Evolutionary conservation across 1,284 basidiomycete species (phyloP), one percentile per base, ranked within the genome.

Genomic region (Anthracocystis panici-leucophaei): DNA sequence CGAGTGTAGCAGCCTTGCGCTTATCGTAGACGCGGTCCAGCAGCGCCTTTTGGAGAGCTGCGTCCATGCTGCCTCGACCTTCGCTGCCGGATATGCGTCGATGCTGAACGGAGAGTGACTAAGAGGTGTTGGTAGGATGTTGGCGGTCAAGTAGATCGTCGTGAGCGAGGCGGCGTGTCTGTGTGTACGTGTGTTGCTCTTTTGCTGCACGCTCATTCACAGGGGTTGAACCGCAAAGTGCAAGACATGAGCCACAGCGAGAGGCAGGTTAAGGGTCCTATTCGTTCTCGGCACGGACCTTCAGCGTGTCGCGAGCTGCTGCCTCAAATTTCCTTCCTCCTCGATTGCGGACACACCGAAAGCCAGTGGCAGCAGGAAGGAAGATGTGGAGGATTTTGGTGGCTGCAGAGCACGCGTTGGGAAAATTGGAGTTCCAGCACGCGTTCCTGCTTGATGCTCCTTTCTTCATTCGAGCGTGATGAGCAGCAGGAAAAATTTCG

Each of bases 1-100:
- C 95, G 61, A 97, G 90, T 1, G 96, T 95, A 5, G 95, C 94
- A 10, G 93, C 91, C 87, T 98, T 98, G 70, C 97, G 91, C 87
- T 94, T 93, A 88, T 98, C 96, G 85, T 98, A 94, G 35, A 81
- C 77, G 57, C 84, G 79, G 57, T 85, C 82, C 20, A 84, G 69
- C n/a, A 85, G 75, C 33, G 82, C 80, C 58, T 85, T 82, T 46
- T 84, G 82, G 20, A 81, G 61, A 38, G 79, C 61, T n/a, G 82
- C 69, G 55, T 77, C 75, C 75, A 77, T 77, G 42, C 11, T 59
- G 54, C 41, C 29, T 31, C 29, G 55, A 20, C 29, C n/a, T 16
- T 27, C 31, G 48, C 29, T 49, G 29, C 10, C 48, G 29, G 18
- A 49, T 42, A 8, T 20, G 41, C 5, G 7, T 7, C 20, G n/a